Base-by-base conservation (phyloP, 129 eudicot species). In the Lonicera japonica region DNA sequence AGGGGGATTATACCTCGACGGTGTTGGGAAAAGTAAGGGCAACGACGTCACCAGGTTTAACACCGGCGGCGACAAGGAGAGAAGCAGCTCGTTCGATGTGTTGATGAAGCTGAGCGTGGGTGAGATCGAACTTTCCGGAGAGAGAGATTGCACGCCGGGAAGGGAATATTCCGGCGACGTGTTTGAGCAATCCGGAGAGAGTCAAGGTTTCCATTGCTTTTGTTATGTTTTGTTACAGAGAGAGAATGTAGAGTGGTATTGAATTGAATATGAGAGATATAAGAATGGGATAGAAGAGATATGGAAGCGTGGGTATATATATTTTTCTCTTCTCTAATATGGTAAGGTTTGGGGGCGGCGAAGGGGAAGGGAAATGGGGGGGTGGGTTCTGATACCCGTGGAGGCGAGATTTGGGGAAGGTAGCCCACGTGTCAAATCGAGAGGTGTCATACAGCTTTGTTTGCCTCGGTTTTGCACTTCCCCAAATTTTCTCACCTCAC, bases 21-120 rank as follows among this genome's bases (percentile, higher is more conserved):
- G 99, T 80, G 77, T 92, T 88, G 7, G 99, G 95, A 72, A 88
- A 92, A 14, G 99, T 88, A 57, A 92, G 96, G n/a, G 99, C 99
- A 29, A 92, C 83, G 68, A 85, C 96, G 25, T 92, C 89, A 43
- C 80, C 76, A 3, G 88, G 95, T 13, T 73, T 75, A 9, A 92
- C 89, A 17, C 99, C 99, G 59, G 96, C 84, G 52, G 89, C 58
- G 3, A 82, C 53, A 54, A 92, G 95, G 1, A 66, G 75, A 1
- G 81, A 68, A 43, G 95, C 95, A 38, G 95, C 91, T 11, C 69
- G 76, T 0, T 82, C 75, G 67, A 92, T 61, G 16, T 87, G 73
- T 0, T 73, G 74, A 54, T 85, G 19, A 23, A 92, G 87, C 13
- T 79, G 85, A 20, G 86, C 66, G 63, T 88, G 85, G 0, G 91